These are phyloP conservation scores for Boletus rubescentipes DNA, from an alignment of 768 basidiomycete species.

Conservation along the genomic window DNA sequence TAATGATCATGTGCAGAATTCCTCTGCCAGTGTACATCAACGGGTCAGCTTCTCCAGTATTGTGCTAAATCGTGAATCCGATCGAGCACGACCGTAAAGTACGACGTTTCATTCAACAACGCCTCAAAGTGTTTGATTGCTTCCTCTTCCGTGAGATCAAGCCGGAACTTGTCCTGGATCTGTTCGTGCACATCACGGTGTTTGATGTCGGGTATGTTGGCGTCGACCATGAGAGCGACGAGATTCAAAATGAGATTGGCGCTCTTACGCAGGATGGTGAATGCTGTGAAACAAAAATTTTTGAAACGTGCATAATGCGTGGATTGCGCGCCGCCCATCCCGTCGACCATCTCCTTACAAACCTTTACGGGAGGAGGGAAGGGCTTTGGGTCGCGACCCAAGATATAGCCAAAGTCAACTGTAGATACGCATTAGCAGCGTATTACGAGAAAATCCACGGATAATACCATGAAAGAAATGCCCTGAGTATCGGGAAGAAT, in stretches of 20 bases:
- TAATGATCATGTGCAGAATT: background rate
- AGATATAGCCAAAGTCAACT: conserved; percentile 99
- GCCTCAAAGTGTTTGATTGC: conserved; percentile 97
- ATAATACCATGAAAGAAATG: conserved; percentile 93
- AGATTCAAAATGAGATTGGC: conserved; percentile 96
- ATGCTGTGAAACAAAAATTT: conserved; percentile 96
- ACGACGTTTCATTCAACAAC: conserved; percentile 90
- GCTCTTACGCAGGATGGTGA: conserved; percentile 92
- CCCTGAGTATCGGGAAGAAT: conserved; percentile 38
- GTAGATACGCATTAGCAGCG: conserved; percentile 13
- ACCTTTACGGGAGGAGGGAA: conserved; percentile 98
- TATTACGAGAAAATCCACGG: background rate
- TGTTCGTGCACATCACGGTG: conserved; percentile 84
- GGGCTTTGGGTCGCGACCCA: conserved; percentile 96
- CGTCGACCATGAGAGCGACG: conserved; percentile 95
- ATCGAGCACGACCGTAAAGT: conserved; percentile 90
- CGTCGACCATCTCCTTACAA: conserved; percentile 99
- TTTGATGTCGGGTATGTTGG: conserved; percentile 97
- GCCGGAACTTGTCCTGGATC: conserved; percentile 94
- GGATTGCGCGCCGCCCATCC: conserved; percentile 96
- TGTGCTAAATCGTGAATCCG: conserved; percentile 90
- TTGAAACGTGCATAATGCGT: conserved; percentile 97
- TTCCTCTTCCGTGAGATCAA: conserved; percentile 94
- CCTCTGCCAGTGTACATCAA: background rate
- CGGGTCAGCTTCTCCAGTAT: conserved; percentile 72